Percentiles rank a stretch among this genome's conserved stretches.
Conservation (phyloP, 2,329 filamentous ascomycete species). For the Cadophora malorum region DNA sequence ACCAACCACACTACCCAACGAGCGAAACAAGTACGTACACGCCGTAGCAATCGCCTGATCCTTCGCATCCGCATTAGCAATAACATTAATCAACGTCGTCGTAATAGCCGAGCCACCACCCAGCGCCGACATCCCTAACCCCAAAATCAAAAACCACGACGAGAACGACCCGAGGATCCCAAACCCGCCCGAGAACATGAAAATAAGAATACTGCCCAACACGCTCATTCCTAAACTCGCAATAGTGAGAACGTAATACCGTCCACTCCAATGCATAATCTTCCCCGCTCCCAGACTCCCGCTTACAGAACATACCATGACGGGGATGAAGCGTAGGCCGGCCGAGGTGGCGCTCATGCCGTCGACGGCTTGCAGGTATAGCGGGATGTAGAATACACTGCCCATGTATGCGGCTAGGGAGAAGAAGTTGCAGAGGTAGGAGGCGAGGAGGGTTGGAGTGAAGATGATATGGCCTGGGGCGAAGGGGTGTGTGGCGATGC, state of each 20-base stretch:
- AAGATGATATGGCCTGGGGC: constrained; percentile 78
- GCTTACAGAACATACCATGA: constrained; percentile 64
- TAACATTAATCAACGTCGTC: constrained; percentile 72
- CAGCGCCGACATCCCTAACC: constrained; percentile 57
- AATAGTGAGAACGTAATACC: constrained; percentile 73
- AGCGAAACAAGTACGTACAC: constrained; percentile 82
- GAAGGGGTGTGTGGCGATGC: constrained; percentile 73
- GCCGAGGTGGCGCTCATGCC: constrained; percentile 67
- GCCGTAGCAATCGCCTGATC: constrained; percentile 80
- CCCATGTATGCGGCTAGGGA: constrained; percentile 60
- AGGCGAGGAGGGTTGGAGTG: constrained; percentile 67
- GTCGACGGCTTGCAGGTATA: constrained; percentile 78
- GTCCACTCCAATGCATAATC: constrained; percentile 73
- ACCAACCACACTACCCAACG: constrained; percentile 73
- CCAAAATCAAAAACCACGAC: constrained; percentile 59
- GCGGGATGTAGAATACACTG: constrained; percentile 69
- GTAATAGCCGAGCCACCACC: constrained; percentile 69
- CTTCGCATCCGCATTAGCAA: constrained; percentile 69
- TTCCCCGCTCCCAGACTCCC: constrained; percentile 70
- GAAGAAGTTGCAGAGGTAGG: constrained; percentile 77
- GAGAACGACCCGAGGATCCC: constrained; percentile 47
- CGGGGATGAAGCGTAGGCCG: constrained; percentile 70
- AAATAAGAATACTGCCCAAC: constrained; percentile 60
- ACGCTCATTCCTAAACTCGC: constrained; percentile 59
- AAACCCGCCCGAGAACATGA: constrained; percentile 62